Conservation (phyloP, 768 basidiomycete genomes). For the Leccinum fibrillosum region DNA sequence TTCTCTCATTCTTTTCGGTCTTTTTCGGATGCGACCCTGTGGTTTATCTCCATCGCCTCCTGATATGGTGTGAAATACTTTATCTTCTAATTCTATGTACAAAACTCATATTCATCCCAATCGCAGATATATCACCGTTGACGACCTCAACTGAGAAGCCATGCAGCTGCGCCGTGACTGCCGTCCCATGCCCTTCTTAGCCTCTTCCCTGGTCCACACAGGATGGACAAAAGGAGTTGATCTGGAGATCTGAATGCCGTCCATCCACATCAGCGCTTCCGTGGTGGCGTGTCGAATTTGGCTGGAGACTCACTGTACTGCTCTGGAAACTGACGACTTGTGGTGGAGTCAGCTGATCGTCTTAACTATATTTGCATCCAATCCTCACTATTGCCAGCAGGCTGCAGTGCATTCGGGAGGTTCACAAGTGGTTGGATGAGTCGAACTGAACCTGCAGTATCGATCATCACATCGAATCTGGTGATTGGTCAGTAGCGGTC, state of each 20-base stretch:
- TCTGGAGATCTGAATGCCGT: constrained; percentile 31
- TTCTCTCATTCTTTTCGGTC: constrained; percentile 3
- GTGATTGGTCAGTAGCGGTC: constrained; percentile 15
- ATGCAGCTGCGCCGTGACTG: constrained; percentile 4
- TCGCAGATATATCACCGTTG: constrained; percentile 11
- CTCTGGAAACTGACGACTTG: constrained; percentile 68
- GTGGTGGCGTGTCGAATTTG: constrained; percentile 7
- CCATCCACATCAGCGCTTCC: constrained; percentile 12
- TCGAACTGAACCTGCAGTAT: constrained; percentile 68
- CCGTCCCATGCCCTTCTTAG: constrained; percentile 3
- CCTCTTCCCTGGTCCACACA: constrained; percentile 21
- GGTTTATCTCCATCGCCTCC: constrained; percentile 1
- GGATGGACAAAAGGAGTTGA: constrained; percentile 33
- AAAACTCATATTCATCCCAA: constrained; percentile 9
- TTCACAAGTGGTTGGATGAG: constrained; percentile 58
- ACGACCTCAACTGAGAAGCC: constrained; percentile 25
- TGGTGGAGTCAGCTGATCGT: constrained; percentile 22
- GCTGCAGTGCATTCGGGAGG: constrained; percentile 52
- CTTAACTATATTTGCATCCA: constrained; percentile 1
- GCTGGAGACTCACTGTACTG: constrained; percentile 52
- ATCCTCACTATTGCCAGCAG: constrained; percentile 77
- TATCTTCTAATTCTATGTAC: constrained; percentile 3
- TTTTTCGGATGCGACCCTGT: neutral
- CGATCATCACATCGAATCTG: constrained; percentile 66
- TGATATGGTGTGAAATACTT: neutral